phyloP scores from a whole-genome alignment of 768 basidiomycete genomes.

The Cystofilobasidium bisporidii region DNA sequence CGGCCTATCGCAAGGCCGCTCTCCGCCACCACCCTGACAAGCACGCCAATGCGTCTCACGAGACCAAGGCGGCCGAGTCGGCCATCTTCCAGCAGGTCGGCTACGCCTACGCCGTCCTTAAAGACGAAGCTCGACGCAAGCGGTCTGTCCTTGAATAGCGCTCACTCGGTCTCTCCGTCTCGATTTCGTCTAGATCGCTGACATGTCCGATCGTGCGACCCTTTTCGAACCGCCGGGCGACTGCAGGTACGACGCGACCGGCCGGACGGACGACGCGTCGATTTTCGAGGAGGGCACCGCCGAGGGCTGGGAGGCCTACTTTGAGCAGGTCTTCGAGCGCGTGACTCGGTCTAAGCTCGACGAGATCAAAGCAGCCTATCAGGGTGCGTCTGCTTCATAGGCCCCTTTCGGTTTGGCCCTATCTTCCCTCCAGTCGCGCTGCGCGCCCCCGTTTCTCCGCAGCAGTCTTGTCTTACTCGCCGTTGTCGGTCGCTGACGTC shows the following conservation, averaged over 20 bases:
- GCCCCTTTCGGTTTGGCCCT: too few species aligned
- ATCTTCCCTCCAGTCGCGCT: neutral
- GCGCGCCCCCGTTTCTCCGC: neutral
- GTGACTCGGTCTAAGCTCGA: slow-evolving; percentile 79
- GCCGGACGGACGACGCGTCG: slow-evolving; percentile 70
- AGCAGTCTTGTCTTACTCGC: too few species aligned
- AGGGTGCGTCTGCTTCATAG: slow-evolving; percentile 61
- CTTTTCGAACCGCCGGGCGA: too few species aligned
- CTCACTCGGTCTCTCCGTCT: too few species aligned
- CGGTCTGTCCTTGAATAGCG: slow-evolving; percentile 37
- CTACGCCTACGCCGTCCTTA: slow-evolving; percentile 81
- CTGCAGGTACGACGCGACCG: slow-evolving; percentile 66
- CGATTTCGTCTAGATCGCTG: too few species aligned
- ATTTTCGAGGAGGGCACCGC: slow-evolving; percentile 53
- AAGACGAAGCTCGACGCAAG: slow-evolving; percentile 62
- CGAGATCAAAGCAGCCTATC: slow-evolving; percentile 87
- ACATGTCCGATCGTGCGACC: too few species aligned
- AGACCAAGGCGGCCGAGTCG: slow-evolving; percentile 57
- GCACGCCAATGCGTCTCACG: slow-evolving; percentile 52
- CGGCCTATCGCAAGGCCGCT: slow-evolving; percentile 33
- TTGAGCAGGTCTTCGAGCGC: slow-evolving; percentile 75
- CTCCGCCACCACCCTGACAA: slow-evolving; percentile 60
- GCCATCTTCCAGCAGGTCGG: slow-evolving; percentile 82
- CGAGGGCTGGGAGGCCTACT: slow-evolving; percentile 92
- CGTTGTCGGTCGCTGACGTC: neutral